These are phyloP conservation scores for Entrophospora sp. DNA, from an alignment of 192 early-diverging fungal species.

Conservation along the genomic window DNA sequence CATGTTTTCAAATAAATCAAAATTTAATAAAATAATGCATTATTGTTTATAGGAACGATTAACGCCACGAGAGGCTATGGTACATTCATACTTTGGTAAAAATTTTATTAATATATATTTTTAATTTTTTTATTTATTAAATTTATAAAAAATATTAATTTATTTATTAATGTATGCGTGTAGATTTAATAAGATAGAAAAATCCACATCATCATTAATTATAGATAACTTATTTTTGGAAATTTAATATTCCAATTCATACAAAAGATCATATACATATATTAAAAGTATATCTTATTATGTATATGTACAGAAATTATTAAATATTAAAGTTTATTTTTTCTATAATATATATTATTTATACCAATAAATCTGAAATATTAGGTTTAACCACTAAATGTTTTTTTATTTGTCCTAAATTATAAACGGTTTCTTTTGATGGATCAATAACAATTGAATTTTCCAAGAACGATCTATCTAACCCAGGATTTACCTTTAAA, in stretches of 20 bases:
- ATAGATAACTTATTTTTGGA: too few relatives aligned
- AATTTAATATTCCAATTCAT: too few relatives aligned
- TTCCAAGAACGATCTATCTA: neutral
- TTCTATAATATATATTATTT: neutral
- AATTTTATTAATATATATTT: neutral
- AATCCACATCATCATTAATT: too few relatives aligned
- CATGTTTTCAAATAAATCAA: too few relatives aligned
- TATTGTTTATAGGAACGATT: constrained; percentile 44
- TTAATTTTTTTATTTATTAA: neutral
- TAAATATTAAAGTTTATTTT: neutral
- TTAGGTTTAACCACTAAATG: constrained; percentile 1
- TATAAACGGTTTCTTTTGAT: neutral
- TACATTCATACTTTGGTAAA: constrained; percentile 74
- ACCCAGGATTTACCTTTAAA: neutral
- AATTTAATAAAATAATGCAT: neutral
- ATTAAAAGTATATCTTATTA: too few relatives aligned
- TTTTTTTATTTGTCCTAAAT: constrained; percentile 11
- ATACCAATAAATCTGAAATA: neutral
- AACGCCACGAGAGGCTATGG: constrained; percentile 83
- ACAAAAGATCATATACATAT: too few relatives aligned
- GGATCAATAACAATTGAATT: neutral
- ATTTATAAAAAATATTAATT: neutral
- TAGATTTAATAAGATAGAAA: too few relatives aligned
- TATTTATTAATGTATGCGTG: neutral
- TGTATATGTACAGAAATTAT: too few relatives aligned